Evolutionary conservation across 140 eudicot species (phyloP), one percentile per base, ranked within the genome.

Genomic region (Bidens hawaiensis): DNA sequence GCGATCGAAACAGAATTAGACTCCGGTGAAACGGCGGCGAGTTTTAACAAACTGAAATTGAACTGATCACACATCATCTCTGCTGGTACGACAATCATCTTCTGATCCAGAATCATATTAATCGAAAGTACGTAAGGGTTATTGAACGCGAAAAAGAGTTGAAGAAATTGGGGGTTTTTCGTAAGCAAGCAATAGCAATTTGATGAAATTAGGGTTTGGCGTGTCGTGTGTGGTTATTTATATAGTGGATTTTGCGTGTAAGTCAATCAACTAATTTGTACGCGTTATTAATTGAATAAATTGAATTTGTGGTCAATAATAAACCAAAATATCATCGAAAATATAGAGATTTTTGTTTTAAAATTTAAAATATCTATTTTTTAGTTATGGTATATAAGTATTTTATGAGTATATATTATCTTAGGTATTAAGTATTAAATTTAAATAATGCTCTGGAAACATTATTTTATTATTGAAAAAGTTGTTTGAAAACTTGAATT

Each of bases 61-160:
- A 56, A 56, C 17, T 56, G 62, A 1, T 56, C 62, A 26, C 43
- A 56, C 26, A 56, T 30, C 62, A 56, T 56, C n/a, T 56, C 43
- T 16, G 62, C 26, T 17, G 33, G 17, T 23, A n/a, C 62, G 38
- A 26, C 43, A 28, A 56, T 30, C 62, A 56, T 56, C 45, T 54
- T 54, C 13, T 13, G 61, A 54, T 26, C 19, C 25, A 53, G 22
- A 25, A 53, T 26, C 40, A 26, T 54, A 26, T 14, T 13, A 27
- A 26, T 54, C 21, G 40, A 27, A 27, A 26, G 61, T 28, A 16
- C 10, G 43, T 7, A 16, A 3, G 43, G 42, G 12, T 8, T 36
- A 8, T 36, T 36, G 43, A 7, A 7, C 12, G 2, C 12, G 43
- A 36, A 30, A 36, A n/a, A 36, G 12, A 36, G 18, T 43, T 16